Evolutionary conservation across 331 rosid species (phyloP), one percentile per base, ranked within the genome.

Genomic region (Phaseolus coccineus): DNA sequence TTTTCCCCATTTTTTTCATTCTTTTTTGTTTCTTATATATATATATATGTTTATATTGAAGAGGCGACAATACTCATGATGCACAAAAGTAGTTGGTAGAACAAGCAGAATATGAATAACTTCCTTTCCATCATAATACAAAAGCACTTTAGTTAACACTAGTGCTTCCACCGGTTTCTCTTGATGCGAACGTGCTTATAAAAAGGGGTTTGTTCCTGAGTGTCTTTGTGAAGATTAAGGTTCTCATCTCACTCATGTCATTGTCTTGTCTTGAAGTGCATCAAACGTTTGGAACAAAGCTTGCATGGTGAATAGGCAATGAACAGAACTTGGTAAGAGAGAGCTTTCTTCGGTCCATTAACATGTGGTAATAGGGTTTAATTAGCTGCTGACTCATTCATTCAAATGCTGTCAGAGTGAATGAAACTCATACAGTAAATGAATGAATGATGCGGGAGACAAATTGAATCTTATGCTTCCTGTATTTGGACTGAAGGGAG

Each of bases 401-500:
- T 93, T 88, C 99, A 90, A 90, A 93, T 93, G 80, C 88, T 93
- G 92, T 8, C 9, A 42, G 13, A 58, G 90, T 86, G 59, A 64
- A 42, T 4, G 31, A 24, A 1, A 5, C 22, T 13, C 71, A 77
- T 91, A 85, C 93, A 71, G 88, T 88, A 93, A 90, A 89, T 89
- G 98, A 80, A 82, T 95, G 97, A 91, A 93, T 95, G 99, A 93
- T 53, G 96, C 92, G 91, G 99, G 96, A 95, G 99, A 87, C 91
- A 84, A 74, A 80, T 95, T 92, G 88, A 83, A 83, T 93, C 99
- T 90, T 91, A 85, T 55, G 89, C 83, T 82, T 93, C 85, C 93
- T 89, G 86, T 89, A 48, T 80, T 95, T 95, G 99, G 99, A 95
- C 99, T 95, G 99, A 95, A 95, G 99, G 99, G 99, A 95, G 99